Percentiles rank a stretch among this genome's conserved stretches.
Conservation (phyloP, 2,329 filamentous ascomycete genomes). For the Aspergillus ustus region DNA sequence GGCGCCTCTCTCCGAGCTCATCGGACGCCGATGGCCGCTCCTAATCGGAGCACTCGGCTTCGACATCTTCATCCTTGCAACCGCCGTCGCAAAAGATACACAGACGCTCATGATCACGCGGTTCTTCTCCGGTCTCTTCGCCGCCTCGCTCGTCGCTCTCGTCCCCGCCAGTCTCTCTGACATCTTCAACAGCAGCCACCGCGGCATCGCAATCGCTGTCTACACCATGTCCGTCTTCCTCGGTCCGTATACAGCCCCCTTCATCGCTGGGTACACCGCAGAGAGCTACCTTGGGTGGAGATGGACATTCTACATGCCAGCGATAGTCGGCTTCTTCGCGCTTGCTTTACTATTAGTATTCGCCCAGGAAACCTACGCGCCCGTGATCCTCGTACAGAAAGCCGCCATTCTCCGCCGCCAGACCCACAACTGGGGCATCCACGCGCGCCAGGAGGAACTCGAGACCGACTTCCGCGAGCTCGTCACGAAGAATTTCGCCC, state of each 20-base stretch:
- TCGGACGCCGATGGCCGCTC: constrained; percentile 59
- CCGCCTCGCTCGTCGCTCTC: constrained; percentile 44
- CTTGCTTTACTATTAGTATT: constrained; percentile 43
- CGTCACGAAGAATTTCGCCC: constrained; percentile 27
- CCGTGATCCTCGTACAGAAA: constrained; percentile 31
- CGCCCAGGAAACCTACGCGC: constrained; percentile 59
- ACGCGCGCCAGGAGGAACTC: constrained; percentile 28
- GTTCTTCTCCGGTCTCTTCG: constrained; percentile 52
- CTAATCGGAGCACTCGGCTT: constrained; percentile 46
- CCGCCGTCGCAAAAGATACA: constrained; percentile 45
- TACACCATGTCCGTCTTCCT: constrained; percentile 54
- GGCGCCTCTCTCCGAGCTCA: constrained; percentile 65
- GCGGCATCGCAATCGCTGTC: constrained; percentile 47
- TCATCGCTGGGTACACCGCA: constrained; percentile 54
- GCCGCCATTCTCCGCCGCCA: constrained; percentile 27
- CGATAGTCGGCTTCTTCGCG: constrained; percentile 55
- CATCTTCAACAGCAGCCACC: constrained; percentile 52
- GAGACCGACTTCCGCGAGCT: constrained; percentile 26
- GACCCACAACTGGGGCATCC: constrained; percentile 29
- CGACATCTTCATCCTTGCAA: constrained; percentile 51
- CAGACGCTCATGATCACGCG: constrained; percentile 45
- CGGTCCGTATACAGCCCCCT: constrained; percentile 52
- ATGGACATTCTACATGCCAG: constrained; percentile 55
- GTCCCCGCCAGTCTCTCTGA: constrained; percentile 50
- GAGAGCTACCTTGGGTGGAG: constrained; percentile 53